phyloP scores from a whole-genome alignment of 495 filamentous ascomycete species.

The Trichodelitschia bisporula region DNA sequence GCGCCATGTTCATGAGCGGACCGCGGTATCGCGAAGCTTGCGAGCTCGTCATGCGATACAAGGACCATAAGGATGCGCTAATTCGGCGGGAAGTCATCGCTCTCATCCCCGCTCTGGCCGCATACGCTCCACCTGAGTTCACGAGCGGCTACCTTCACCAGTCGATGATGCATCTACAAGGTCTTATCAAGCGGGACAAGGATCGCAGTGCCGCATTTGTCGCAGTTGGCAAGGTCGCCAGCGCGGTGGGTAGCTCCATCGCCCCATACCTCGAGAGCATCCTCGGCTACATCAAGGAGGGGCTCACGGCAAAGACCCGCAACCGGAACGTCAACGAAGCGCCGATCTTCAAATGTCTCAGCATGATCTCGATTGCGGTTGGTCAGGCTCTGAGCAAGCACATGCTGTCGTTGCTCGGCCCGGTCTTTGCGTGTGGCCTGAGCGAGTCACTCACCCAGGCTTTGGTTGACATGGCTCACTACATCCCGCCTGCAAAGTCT shows the following conservation, averaged over 20 bases:
- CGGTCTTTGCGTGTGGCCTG: constrained; percentile 88
- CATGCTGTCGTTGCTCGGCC: constrained; percentile 84
- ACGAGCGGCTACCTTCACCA: constrained; percentile 60
- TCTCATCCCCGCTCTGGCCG: constrained; percentile 78
- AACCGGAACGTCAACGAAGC: constrained; percentile 52
- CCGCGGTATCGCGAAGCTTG: constrained; percentile 47
- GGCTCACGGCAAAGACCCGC: constrained; percentile 58
- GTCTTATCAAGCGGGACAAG: constrained; percentile 85
- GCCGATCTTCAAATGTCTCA: constrained; percentile 97
- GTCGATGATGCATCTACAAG: constrained; percentile 90
- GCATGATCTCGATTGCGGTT: constrained; percentile 80
- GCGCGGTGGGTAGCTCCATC: constrained; percentile 78
- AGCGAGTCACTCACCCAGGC: constrained; percentile 84
- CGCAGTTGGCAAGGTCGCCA: constrained; percentile 88
- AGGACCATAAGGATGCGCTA: constrained; percentile 68
- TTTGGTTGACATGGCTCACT: constrained; percentile 93
- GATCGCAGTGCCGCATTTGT: constrained; percentile 82
- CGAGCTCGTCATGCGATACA: constrained; percentile 71
- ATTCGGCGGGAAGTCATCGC: constrained; percentile 72
- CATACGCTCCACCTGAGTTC: constrained; percentile 75
- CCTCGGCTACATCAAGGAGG: constrained; percentile 74
- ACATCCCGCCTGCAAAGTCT: constrained; percentile 80
- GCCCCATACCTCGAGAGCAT: constrained; percentile 89
- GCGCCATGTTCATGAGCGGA: constrained; percentile 96
- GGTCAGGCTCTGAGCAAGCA: constrained; percentile 94